phyloP scores from a whole-genome alignment of 345 rosid species.

The Pugionium dolabratum region DNA sequence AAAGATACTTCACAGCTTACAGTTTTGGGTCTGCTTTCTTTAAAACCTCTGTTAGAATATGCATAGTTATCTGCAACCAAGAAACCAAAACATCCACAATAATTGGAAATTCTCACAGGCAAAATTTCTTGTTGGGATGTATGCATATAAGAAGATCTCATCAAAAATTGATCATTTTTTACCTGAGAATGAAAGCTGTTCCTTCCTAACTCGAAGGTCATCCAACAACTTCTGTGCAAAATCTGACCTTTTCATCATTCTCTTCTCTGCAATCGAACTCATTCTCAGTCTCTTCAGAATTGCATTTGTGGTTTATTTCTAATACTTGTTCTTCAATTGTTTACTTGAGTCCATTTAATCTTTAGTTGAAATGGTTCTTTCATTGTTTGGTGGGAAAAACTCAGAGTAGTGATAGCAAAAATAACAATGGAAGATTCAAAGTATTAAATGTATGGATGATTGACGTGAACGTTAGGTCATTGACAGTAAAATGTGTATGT shows the following conservation, averaged over 20 bases:
- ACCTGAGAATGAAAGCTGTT: constrained; percentile 70
- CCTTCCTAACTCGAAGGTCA: constrained; percentile 82
- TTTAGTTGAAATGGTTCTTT: constrained; percentile 68
- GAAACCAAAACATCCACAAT: neutral
- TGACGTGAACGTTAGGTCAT: constrained; percentile 69
- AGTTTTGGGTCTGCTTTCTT: constrained; percentile 41
- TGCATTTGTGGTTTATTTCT: constrained; percentile 26
- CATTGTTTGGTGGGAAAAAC: constrained; percentile 69
- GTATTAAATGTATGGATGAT: constrained; percentile 43
- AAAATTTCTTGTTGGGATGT: too few relatives aligned
- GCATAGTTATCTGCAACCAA: constrained; percentile 43
- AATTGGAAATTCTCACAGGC: neutral
- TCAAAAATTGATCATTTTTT: constrained; percentile 13
- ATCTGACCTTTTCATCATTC: constrained; percentile 80
- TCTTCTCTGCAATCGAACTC: constrained; percentile 28
- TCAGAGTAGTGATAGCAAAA: constrained; percentile 23
- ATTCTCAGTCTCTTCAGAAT: constrained; percentile 26
- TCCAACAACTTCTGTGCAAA: constrained; percentile 92
- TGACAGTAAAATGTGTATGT: constrained; percentile 27
- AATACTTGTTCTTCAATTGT: constrained; percentile 29
- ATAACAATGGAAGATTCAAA: constrained; percentile 31
- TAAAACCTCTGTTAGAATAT: constrained; percentile 50
- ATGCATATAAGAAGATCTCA: neutral
- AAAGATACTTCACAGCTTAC: constrained; percentile 47
- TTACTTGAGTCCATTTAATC: constrained; percentile 35